A percentile compares a stretch with the other conserved stretches of the same genome.
phyloP scores from a whole-genome alignment of 2,329 filamentous ascomycete genomes.

The Endoconidiophora laricicola region DNA sequence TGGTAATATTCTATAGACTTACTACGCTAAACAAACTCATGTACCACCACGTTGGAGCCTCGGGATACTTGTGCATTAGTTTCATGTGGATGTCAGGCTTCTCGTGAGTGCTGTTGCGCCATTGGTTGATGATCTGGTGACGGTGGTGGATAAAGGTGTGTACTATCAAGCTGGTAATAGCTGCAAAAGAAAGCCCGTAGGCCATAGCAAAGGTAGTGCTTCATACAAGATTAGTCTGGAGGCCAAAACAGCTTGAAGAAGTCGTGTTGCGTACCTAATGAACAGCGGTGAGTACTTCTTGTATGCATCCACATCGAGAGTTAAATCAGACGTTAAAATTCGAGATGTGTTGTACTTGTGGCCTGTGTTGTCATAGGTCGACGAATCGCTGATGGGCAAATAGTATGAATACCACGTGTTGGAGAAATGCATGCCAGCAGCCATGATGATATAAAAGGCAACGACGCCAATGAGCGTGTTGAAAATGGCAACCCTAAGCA shows the following conservation, averaged over 20 bases:
- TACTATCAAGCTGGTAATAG: constrained; percentile 51
- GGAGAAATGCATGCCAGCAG: constrained; percentile 45
- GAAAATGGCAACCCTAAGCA: constrained; percentile 46
- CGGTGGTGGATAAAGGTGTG: constrained; percentile 53
- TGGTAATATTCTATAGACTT: constrained; percentile 16
- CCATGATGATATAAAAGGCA: constrained; percentile 44
- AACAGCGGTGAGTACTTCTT: constrained; percentile 51
- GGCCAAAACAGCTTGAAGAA: no score
- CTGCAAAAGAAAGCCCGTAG: constrained; percentile 57
- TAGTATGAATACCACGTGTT: constrained; percentile 48
- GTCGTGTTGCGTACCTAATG: constrained; percentile 28
- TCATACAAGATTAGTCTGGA: background rate
- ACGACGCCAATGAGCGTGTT: constrained; percentile 55
- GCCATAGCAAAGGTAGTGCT: constrained; percentile 55
- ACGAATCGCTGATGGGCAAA: constrained; percentile 52
- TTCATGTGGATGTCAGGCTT: constrained; percentile 49
- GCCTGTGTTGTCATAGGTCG: constrained; percentile 57
- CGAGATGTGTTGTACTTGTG: constrained; percentile 44
- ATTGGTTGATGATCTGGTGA: constrained; percentile 47
- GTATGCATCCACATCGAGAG: constrained; percentile 47
- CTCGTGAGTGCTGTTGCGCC: constrained; percentile 39
- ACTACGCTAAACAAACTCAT: constrained; percentile 38
- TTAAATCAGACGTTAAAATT: constrained; percentile 44
- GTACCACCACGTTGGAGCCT: constrained; percentile 50
- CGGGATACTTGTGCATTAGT: constrained; percentile 44